Percentiles rank a stretch among this genome's conserved stretches.
These are phyloP conservation scores for Phytophthora podocarpi DNA, from an alignment of 352 stramenopile species.

Conservation along the genomic window DNA sequence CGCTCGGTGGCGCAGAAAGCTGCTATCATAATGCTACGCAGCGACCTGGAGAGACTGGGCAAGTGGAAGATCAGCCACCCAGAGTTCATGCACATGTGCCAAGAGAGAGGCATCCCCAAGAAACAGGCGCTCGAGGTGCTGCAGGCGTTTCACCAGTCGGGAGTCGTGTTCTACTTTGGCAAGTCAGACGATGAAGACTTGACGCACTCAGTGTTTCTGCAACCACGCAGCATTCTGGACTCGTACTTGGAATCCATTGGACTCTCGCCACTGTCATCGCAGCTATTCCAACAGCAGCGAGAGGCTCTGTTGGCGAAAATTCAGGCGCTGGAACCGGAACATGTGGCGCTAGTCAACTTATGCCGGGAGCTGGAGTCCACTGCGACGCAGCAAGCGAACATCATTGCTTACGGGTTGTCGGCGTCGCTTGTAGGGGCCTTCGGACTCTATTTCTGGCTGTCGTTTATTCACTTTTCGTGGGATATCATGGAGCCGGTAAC, in stretches of 20 bases:
- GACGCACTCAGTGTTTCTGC: constrained; percentile 78
- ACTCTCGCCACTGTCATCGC: constrained; percentile 66
- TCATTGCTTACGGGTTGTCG: constrained; percentile 59
- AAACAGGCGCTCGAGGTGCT: constrained; percentile 83
- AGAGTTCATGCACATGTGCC: constrained; percentile 74
- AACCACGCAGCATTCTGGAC: constrained; percentile 81
- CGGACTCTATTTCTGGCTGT: constrained; percentile 87
- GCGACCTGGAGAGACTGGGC: constrained; percentile 66
- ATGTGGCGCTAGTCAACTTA: constrained; percentile 69
- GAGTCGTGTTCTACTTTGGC: constrained; percentile 83
- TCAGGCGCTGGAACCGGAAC: constrained; percentile 66
- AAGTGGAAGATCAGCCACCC: constrained; percentile 82
- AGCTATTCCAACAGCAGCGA: constrained; percentile 70
- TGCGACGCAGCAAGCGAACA: constrained; percentile 65
- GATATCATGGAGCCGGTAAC: constrained; percentile 92
- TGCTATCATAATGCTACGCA: constrained; percentile 77
- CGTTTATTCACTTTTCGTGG: constrained; percentile 90
- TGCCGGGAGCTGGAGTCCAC: constrained; percentile 62
- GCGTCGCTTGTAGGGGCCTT: constrained; percentile 76
- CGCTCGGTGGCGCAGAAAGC: constrained; percentile 79
- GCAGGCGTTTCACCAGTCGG: constrained; percentile 75
- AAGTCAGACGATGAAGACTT: constrained; percentile 77
- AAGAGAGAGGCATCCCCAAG: constrained; percentile 79
- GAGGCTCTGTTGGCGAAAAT: constrained; percentile 74
- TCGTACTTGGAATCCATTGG: constrained; percentile 80